Percentiles rank a stretch among this genome's conserved stretches.
phyloP scores from a whole-genome alignment of 129 eudicot species.

The Pittosporum tobira region DNA sequence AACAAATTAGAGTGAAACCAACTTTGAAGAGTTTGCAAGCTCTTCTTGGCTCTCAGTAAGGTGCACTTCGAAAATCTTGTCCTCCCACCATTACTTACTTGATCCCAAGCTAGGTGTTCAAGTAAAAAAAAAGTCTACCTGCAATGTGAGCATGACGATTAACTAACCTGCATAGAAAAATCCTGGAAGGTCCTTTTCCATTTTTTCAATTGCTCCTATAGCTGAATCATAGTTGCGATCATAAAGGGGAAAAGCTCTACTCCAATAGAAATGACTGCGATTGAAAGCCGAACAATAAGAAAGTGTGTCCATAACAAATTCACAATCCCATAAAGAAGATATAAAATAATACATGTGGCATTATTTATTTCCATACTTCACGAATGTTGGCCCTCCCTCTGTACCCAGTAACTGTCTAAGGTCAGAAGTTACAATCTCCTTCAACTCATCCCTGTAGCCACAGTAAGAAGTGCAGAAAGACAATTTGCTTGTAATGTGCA shows the following conservation, averaged over 20 bases:
- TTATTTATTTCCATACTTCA: conserved; percentile 39
- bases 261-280: conserved; percentile 85
- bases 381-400: conserved; percentile 71
- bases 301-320: conserved; percentile 12
- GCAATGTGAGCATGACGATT: not conserved
- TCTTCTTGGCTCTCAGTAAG: not conserved
- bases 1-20: too few relatives aligned
- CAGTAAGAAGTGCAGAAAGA: not conserved
- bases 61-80: not conserved
- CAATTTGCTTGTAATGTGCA: not conserved
- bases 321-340: not conserved
- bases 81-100: not conserved
- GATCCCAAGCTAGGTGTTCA: not conserved
- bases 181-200: conserved; percentile 88
- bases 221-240: conserved; percentile 67
- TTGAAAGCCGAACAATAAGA: conserved; percentile 21
- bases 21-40: not conserved
- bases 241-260: conserved; percentile 88
- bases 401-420: conserved; percentile 78
- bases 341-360: not conserved
- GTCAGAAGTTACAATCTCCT: conserved; percentile 80
- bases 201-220: conserved; percentile 71
- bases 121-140: not conserved
- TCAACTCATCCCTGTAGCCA: conserved; percentile 63
- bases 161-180: conserved; percentile 79